phyloP scores from a whole-genome alignment of 768 basidiomycete genomes.

The Termitomyces sp. region DNA sequence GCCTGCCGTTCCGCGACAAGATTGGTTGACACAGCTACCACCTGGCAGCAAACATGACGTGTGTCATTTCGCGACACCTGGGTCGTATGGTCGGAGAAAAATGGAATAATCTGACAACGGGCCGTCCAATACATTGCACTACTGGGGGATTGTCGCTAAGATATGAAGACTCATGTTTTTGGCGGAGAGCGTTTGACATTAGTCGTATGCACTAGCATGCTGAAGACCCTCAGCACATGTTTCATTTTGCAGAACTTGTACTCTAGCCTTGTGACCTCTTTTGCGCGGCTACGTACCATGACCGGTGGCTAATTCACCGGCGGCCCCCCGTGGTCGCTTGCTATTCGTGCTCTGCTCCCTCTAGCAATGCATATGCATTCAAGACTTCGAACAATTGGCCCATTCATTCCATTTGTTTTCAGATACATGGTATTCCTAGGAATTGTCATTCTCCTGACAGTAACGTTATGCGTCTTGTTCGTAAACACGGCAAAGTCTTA shows the following conservation, averaged over 20 bases:
- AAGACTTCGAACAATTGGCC: not conserved
- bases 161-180: not conserved
- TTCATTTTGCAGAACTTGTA: too few relatives aligned
- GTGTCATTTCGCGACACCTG: not conserved
- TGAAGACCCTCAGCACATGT: not conserved
- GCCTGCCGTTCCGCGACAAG: not conserved
- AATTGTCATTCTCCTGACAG: not conserved
- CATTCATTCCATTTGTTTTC: not conserved
- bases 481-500: not conserved
- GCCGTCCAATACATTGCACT: not conserved
- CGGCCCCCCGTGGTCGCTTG: conserved; percentile 6
- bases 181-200: not conserved
- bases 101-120: not conserved
- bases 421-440: not conserved
- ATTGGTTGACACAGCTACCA: not conserved
- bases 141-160: not conserved
- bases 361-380: not conserved
- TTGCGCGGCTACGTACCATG: conserved; percentile 1
- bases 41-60: not conserved
- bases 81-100: not conserved
- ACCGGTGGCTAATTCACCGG: conserved; percentile 16
- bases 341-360: not conserved
- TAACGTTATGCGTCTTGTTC: not conserved
- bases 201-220: not conserved
- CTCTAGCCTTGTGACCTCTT: not conserved